A percentile compares a stretch with the other conserved stretches of the same genome.
These are phyloP conservation scores for Talaromyces stipitatus DNA, from an alignment of 495 filamentous ascomycete species.

Conservation along the genomic window DNA sequence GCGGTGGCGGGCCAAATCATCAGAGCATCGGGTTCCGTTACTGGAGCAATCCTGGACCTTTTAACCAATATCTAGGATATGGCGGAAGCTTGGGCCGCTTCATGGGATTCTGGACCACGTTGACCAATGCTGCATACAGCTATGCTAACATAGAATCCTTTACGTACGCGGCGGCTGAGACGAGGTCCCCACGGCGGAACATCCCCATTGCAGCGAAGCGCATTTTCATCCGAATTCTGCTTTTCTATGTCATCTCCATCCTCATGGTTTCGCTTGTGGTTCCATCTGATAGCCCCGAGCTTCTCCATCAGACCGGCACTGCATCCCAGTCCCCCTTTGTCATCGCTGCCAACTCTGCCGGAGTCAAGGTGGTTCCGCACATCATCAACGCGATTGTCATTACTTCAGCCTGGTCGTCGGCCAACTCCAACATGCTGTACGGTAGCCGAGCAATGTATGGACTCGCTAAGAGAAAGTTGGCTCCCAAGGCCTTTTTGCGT, in stretches of 20 bases:
- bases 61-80: constrained; percentile 6
- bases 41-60: constrained; percentile 35
- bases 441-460: constrained; percentile 39
- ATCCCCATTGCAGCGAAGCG: constrained; percentile 64
- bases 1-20: constrained; percentile 31
- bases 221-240: constrained; percentile 65
- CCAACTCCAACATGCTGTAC: constrained; percentile 37
- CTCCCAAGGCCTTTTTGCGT: constrained; percentile 22
- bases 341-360: constrained; percentile 39
- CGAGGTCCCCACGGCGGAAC: constrained; percentile 57
- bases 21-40: constrained; percentile 21
- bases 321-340: constrained; percentile 47
- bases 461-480: constrained; percentile 7
- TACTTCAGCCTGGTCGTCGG: constrained; percentile 57
- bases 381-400: constrained; percentile 67
- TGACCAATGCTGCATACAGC: constrained; percentile 64
- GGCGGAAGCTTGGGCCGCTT: constrained; percentile 37
- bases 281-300: constrained; percentile 39
- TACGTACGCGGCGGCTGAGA: constrained; percentile 49
- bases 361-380: constrained; percentile 47
- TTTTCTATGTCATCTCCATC: constrained; percentile 47
- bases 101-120: constrained; percentile 61
- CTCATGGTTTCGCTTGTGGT: constrained; percentile 46
- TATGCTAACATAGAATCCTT: constrained; percentile 69
- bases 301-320: constrained; percentile 34